Evolutionary conservation across 176 grass and related monocot genomes (phyloP).

Genomic region (Dactylis glomerata): DNA sequence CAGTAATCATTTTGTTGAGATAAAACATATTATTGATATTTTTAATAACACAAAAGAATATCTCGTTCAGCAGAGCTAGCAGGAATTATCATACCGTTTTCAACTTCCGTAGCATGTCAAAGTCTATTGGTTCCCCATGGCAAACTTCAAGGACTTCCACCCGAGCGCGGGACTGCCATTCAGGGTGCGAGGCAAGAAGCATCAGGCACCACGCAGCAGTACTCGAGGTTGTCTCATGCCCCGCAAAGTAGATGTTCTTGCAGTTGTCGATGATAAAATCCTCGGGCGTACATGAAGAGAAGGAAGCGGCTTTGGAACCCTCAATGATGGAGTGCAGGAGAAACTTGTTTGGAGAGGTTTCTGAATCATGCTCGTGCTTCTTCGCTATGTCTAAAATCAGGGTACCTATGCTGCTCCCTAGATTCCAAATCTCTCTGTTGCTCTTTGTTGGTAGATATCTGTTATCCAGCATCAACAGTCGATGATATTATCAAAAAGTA

Average conservation of each 20-base stretch:
- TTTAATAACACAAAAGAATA: background rate
- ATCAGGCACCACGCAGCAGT: conserved; percentile 68
- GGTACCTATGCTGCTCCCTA: conserved; percentile 33
- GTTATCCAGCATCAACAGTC: background rate
- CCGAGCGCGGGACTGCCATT: conserved; percentile 57
- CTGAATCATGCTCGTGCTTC: conserved; percentile 24
- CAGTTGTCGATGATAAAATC: conserved; percentile 83
- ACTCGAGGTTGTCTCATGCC: conserved; percentile 63
- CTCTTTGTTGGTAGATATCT: conserved; percentile 66
- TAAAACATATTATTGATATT: background rate
- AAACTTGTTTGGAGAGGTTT: background rate
- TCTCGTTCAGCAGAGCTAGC: background rate
- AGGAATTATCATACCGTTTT: conserved; percentile 43
- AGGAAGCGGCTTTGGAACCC: conserved; percentile 28
- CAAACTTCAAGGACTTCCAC: conserved; percentile 43
- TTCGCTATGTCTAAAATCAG: conserved; percentile 51
- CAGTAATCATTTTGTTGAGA: background rate
- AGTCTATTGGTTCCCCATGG: conserved; percentile 24
- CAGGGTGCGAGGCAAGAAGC: conserved; percentile 63
- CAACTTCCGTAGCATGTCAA: conserved; percentile 50
- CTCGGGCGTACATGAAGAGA: conserved; percentile 7
- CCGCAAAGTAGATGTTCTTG: conserved; percentile 82
- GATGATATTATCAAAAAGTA: background rate
- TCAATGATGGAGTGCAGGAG: conserved; percentile 69
- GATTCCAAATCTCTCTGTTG: conserved; percentile 64